Conservation (phyloP, 768 basidiomycete genomes). For the Termitomyces sp. region DNA sequence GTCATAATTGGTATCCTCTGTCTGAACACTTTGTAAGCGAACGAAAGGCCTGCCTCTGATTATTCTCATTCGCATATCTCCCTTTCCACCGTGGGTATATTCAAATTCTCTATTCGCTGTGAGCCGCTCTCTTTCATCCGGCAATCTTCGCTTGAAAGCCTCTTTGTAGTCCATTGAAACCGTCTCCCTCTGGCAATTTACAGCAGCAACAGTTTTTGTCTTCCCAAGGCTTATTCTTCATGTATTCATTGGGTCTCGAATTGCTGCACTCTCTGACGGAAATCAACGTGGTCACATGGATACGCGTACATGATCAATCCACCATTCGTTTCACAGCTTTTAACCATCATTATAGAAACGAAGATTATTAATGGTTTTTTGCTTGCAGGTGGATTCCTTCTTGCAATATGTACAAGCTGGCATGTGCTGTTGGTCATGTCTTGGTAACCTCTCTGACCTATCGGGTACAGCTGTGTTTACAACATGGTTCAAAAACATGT, state of each 20-base stretch:
- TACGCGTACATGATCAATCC: constrained; percentile 42
- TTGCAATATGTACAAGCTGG: constrained; percentile 65
- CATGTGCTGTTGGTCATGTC: constrained; percentile 30
- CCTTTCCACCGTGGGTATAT: constrained; percentile 87
- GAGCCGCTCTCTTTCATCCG: constrained; percentile 22
- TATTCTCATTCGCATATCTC: constrained; percentile 74
- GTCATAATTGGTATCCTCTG: neutral
- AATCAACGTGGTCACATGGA: constrained; percentile 75
- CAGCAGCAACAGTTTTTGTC: constrained; percentile 65
- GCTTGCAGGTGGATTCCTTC: constrained; percentile 53
- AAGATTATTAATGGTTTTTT: constrained; percentile 63
- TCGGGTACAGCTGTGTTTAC: constrained; percentile 59
- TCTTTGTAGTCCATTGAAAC: constrained; percentile 60
- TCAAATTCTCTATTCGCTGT: constrained; percentile 80
- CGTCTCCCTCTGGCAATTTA: constrained; percentile 74
- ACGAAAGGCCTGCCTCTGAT: constrained; percentile 80
- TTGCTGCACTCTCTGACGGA: constrained; percentile 74
- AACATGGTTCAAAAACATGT: constrained; percentile 61
- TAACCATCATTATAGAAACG: constrained; percentile 37
- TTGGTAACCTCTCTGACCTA: constrained; percentile 3
- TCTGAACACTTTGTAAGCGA: constrained; percentile 34
- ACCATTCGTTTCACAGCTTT: neutral
- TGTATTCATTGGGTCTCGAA: constrained; percentile 74
- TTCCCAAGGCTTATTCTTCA: constrained; percentile 72
- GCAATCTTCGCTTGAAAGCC: neutral